A percentile compares a stretch with the other conserved stretches of the same genome.
phyloP scores from a whole-genome alignment of 148 eudicot genomes.

The Fagopyrum homotropicum region DNA sequence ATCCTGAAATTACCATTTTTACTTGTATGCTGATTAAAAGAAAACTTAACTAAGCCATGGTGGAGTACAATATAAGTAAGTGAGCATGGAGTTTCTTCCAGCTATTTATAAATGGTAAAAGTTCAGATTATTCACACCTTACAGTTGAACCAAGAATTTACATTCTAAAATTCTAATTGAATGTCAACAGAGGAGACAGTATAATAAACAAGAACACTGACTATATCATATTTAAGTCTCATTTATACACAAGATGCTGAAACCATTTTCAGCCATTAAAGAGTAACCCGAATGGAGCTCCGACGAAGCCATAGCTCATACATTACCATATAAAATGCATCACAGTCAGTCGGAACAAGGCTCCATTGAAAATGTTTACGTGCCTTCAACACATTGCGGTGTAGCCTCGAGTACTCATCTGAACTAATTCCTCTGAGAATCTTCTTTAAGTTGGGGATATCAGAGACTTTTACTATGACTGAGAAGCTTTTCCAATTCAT shows the following conservation, averaged over 20 bases:
- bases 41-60: no score
- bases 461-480: slow-evolving; percentile 36
- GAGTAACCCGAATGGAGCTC: slow-evolving; percentile 26
- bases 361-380: slow-evolving; percentile 65
- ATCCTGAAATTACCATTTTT: neutral
- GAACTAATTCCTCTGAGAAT: slow-evolving; percentile 35
- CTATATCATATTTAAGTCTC: neutral
- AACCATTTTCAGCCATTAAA: neutral
- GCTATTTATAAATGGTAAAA: no score
- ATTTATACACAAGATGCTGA: neutral
- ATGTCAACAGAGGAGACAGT: neutral
- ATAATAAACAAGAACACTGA: neutral
- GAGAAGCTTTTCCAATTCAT: slow-evolving; percentile 72
- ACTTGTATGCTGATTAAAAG: no score
- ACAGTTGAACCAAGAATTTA: neutral
- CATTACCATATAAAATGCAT: slow-evolving; percentile 66
- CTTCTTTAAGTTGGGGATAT: slow-evolving; percentile 62
- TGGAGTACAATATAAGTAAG: no score
- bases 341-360: slow-evolving; percentile 33
- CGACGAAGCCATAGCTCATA: slow-evolving; percentile 67
- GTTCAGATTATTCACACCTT: neutral
- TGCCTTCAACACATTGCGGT: slow-evolving; percentile 45
- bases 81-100: no score
- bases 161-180: neutral
- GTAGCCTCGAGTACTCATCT: slow-evolving; percentile 34